Evolutionary conservation across 2,329 filamentous ascomycete species (phyloP).

Genomic region (Cladosporium sp.): DNA sequence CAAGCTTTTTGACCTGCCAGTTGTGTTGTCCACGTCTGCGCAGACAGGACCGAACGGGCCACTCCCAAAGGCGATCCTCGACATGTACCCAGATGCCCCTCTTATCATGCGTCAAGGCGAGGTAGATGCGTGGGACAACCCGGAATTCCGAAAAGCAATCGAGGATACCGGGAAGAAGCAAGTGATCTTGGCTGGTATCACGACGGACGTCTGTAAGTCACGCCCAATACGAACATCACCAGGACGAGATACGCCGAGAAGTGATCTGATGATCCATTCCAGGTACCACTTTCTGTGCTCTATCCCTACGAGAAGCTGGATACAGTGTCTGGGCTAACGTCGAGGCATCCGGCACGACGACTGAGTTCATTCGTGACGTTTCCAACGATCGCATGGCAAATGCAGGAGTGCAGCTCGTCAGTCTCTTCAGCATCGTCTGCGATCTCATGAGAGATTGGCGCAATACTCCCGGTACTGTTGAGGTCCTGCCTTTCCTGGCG

Average conservation of each 20-base stretch:
- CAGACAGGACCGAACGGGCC: slow-evolving; percentile 66
- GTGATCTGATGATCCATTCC: not conserved
- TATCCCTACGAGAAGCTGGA: slow-evolving; percentile 66
- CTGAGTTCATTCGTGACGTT: slow-evolving; percentile 56
- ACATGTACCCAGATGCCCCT: slow-evolving; percentile 57
- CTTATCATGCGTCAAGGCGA: slow-evolving; percentile 66
- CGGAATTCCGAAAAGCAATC: slow-evolving; percentile 63
- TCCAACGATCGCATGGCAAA: slow-evolving; percentile 63
- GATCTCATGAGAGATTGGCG: slow-evolving; percentile 72
- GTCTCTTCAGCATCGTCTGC: slow-evolving; percentile 59
- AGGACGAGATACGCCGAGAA: not conserved
- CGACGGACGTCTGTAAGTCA: slow-evolving; percentile 64
- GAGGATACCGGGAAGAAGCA: slow-evolving; percentile 63
- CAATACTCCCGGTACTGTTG: slow-evolving; percentile 44
- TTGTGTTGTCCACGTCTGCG: slow-evolving; percentile 67
- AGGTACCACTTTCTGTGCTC: slow-evolving; percentile 66
- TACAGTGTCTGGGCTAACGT: slow-evolving; percentile 72
- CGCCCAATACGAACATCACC: not conserved
- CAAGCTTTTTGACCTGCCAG: slow-evolving; percentile 63
- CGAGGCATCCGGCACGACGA: slow-evolving; percentile 66
- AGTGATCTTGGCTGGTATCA: slow-evolving; percentile 67
- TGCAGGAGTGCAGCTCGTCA: slow-evolving; percentile 62
- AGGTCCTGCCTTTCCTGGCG: slow-evolving; percentile 62
- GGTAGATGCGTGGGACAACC: slow-evolving; percentile 73
- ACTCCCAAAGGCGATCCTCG: slow-evolving; percentile 63